Percentiles rank a stretch among this genome's conserved stretches.
These are phyloP conservation scores for Xylaria sp. DNA, from an alignment of 2,329 filamentous ascomycete genomes.

Conservation along the genomic window DNA sequence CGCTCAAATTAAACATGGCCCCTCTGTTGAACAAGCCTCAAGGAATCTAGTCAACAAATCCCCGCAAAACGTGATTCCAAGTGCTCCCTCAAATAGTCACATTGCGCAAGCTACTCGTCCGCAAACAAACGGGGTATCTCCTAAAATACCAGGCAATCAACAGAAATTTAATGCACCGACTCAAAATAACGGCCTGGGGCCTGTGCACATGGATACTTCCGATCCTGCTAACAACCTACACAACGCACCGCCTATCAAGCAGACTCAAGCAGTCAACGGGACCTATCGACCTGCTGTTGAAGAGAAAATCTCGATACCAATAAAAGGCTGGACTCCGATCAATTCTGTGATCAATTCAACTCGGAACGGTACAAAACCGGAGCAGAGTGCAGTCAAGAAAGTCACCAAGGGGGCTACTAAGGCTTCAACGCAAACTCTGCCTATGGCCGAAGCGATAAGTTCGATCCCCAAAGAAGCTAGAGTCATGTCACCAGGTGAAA, in stretches of 20 bases:
- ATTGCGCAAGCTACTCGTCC: not conserved
- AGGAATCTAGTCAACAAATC: not conserved
- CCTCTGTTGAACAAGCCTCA: not conserved
- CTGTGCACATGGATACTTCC: not conserved
- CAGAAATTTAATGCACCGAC: not conserved
- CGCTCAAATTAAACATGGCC: not conserved
- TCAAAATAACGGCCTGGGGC: not conserved
- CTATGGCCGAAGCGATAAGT: not conserved
- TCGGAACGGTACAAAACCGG: not conserved
- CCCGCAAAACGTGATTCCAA: not conserved
- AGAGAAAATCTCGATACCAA: not conserved
- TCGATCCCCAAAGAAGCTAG: not conserved
- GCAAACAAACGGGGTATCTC: not conserved
- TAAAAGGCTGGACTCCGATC: not conserved
- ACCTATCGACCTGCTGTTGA: not conserved
- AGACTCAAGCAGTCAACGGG: conserved; percentile 1
- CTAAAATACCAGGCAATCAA: conserved; percentile 1
- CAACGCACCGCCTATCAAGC: not conserved
- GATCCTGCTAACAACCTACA: not conserved
- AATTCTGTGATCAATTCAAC: not conserved
- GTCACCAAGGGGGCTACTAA: too few species aligned
- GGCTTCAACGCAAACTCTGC: not conserved
- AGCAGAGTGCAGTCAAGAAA: not conserved
- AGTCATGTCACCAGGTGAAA: not conserved
- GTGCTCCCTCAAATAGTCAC: not conserved